Percentiles rank a stretch among this genome's conserved stretches.
phyloP scores from a whole-genome alignment of 768 basidiomycete species.

The Lentinula lateritia region DNA sequence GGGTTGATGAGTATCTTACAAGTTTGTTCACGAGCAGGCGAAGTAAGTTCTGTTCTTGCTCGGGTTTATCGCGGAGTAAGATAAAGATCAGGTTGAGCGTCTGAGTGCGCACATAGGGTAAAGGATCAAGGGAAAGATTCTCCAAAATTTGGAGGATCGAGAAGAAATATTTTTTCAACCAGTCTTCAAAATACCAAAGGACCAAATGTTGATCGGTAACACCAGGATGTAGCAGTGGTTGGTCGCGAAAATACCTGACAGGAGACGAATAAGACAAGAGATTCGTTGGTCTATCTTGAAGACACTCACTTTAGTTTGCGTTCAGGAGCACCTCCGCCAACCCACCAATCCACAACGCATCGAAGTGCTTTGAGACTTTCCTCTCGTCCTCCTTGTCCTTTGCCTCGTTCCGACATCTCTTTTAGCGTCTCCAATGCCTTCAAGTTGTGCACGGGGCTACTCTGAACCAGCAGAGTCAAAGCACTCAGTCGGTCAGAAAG shows the following conservation, averaged over 20 bases:
- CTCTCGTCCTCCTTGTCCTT: conserved; percentile 85
- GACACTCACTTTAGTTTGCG: conserved; percentile 75
- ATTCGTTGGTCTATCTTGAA: neutral
- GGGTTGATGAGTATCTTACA: conserved; percentile 33
- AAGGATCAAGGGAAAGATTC: conserved; percentile 69
- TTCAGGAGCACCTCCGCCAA: conserved; percentile 84
- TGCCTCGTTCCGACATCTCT: conserved; percentile 69
- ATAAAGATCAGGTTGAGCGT: conserved; percentile 71
- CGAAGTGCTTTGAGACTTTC: conserved; percentile 87
- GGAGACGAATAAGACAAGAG: neutral
- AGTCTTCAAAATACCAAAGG: conserved; percentile 93
- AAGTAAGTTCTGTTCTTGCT: conserved; percentile 96
- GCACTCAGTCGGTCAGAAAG: conserved; percentile 90
- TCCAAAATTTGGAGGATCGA: conserved; percentile 86
- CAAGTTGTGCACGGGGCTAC: conserved; percentile 80
- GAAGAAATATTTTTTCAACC: conserved; percentile 97
- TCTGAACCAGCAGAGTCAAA: conserved; percentile 82
- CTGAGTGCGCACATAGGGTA: conserved; percentile 86
- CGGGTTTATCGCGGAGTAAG: conserved; percentile 84
- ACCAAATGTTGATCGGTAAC: conserved; percentile 70
- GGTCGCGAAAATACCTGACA: conserved; percentile 87
- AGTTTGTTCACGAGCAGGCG: conserved; percentile 92
- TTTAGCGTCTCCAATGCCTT: conserved; percentile 74
- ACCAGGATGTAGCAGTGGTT: conserved; percentile 59
- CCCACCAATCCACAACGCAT: conserved; percentile 97